A percentile compares a stretch with the other conserved stretches of the same genome.
phyloP scores from a whole-genome alignment of 2,329 filamentous ascomycete species.

The Aspergillus aculeatus region DNA sequence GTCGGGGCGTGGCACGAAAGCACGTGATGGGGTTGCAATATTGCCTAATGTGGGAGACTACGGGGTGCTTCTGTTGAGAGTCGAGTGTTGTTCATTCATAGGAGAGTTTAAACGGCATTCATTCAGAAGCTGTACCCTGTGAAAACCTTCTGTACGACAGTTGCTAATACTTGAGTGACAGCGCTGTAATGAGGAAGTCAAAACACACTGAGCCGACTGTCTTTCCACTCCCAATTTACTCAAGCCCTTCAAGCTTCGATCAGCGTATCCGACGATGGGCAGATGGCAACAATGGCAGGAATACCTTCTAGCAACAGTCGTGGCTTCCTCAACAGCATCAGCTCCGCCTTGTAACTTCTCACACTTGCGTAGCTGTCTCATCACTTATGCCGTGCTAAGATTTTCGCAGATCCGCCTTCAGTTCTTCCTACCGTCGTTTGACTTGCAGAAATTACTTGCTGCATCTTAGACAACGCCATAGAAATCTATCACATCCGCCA shows the following conservation, averaged over 20 bases:
- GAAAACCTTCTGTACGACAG: no score
- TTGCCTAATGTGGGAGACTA: neutral
- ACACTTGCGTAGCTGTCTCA: neutral
- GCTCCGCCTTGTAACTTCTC: neutral
- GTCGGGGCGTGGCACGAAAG: slow-evolving; percentile 18
- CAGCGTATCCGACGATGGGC: no score
- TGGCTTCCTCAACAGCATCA: neutral
- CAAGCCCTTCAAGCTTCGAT: no score
- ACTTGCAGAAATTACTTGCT: neutral
- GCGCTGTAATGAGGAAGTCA: no score
- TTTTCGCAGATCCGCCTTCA: neutral
- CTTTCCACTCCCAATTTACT: no score
- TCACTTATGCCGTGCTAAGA: neutral
- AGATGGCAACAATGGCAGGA: neutral
- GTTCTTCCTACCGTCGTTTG: neutral
- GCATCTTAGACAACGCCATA: neutral
- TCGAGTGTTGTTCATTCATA: no score
- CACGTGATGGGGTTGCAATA: slow-evolving; percentile 20
- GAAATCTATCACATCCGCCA: neutral
- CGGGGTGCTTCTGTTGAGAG: no score
- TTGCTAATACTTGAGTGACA: no score
- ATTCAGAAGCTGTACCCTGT: no score
- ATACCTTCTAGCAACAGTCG: neutral
- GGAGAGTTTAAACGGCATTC: no score
- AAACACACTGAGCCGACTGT: no score